Evolutionary conservation across 148 eudicot species (phyloP), one percentile per base, ranked within the genome.

Genomic region (Camellia sinensis): DNA sequence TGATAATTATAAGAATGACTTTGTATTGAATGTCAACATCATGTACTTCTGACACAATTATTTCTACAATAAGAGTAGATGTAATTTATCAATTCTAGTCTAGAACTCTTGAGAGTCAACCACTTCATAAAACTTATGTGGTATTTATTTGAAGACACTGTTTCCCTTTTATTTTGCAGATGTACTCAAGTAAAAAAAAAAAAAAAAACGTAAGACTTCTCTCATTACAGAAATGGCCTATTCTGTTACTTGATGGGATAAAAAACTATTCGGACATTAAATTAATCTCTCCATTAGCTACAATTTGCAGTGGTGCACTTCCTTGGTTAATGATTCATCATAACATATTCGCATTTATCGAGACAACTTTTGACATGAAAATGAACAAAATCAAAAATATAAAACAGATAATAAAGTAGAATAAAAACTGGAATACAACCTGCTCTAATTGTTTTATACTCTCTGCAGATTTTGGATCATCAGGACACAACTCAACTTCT

Each of bases 391-490:
- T 4, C 48, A 11, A 45, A 59, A 7, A 61, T 52, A 11, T 41
- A 67, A 7, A 48, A n/a, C 63, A 45, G 1, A 3, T 21, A 18
- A 75, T 41, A 69, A 80, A 73, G 37, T 21, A 75, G 4, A 77
- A 41, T 37, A 74, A 60, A 73, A 13, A 37, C 12, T 8, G 56
- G 73, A 57, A 80, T 3, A 67, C 48, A 56, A 96, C 99, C 98
- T 96, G 98, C 86, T 96, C 89, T 81, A 93, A 89, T 84, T 96
- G 99, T 80, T 82, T 86, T 76, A 96, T 90, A 78, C 91, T 84
- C 83, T 93, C 97, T 70, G 85, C 87, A 83, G 92, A 86, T 78
- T 91, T 92, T 3, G 89, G 85, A 78, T 96, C 99, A 86, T 90
- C 97, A 71, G 87, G 87, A 63, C 88, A 81, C 74, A 96, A 76